Evolutionary conservation across 1,284 basidiomycete species (phyloP).

Genomic region (Ceratobasidium papillatum): DNA sequence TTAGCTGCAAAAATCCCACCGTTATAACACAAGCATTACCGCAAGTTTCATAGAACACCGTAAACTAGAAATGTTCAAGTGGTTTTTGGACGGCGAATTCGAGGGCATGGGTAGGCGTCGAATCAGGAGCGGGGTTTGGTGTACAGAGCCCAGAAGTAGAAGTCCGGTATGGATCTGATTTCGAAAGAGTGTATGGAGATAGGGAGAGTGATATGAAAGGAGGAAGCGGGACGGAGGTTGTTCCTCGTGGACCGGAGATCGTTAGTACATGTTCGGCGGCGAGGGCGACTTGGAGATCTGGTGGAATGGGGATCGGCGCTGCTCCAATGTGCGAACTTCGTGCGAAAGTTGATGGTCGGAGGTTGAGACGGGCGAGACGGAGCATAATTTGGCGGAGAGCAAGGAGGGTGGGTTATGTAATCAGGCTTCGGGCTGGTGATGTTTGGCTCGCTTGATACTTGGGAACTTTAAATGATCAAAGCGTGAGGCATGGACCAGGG

Average conservation of each 20-base stretch:
- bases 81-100: conserved; percentile 73
- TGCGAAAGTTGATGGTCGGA: conserved; percentile 57
- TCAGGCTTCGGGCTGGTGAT: too few species aligned
- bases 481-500: too few species aligned
- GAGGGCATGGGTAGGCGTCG: conserved; percentile 43
- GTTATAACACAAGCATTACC: too few species aligned
- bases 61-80: conserved; percentile 67
- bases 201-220: conserved; percentile 40
- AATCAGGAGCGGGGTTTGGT: conserved; percentile 33
- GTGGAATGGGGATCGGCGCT: conserved; percentile 76
- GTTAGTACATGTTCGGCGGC: conserved; percentile 52
- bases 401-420: too few species aligned
- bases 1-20: background rate
- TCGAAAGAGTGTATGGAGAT: conserved; percentile 26
- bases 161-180: conserved; percentile 9
- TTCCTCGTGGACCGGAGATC: conserved; percentile 81
- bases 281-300: conserved; percentile 67
- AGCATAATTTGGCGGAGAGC: conserved; percentile 11
- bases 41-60: conserved; percentile 47
- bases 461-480: too few species aligned
- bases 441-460: too few species aligned
- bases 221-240: conserved; percentile 60
- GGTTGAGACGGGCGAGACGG: conserved; percentile 33
- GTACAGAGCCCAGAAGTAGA: conserved; percentile 20
- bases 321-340: conserved; percentile 80